Evolutionary conservation across 1,139 yeast species (phyloP).

Genomic region (Saccharomyces uvarum): DNA sequence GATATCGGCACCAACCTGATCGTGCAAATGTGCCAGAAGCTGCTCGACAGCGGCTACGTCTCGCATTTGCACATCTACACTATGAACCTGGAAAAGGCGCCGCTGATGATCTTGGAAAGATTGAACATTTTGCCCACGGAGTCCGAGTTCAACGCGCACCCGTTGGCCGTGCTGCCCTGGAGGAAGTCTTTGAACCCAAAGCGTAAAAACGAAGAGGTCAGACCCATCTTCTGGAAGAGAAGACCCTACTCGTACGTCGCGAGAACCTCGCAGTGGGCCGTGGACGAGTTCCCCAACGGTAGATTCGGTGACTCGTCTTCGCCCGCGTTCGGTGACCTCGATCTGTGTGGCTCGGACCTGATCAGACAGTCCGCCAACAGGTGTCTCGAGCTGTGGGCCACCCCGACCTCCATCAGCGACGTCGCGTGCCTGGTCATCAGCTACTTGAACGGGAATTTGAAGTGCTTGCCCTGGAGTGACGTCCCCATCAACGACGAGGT

Average conservation of each 20-base stretch:
- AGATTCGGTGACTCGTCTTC: conserved; percentile 93
- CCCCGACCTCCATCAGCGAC: conserved; percentile 54
- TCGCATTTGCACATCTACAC: conserved; percentile 92
- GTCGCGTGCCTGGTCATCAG: conserved; percentile 53
- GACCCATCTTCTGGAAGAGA: conserved; percentile 96
- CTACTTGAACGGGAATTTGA: conserved; percentile 62
- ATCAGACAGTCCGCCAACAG: conserved; percentile 71
- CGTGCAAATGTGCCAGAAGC: conserved; percentile 71
- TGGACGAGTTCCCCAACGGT: conserved; percentile 83
- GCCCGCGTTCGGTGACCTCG: conserved; percentile 87
- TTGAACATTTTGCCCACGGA: conserved; percentile 46
- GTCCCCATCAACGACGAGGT: conserved; percentile 79
- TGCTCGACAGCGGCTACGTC: conserved; percentile 64
- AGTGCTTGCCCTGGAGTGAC: conserved; percentile 92
- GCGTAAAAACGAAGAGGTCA: conserved; percentile 72
- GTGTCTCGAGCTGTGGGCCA: conserved; percentile 82
- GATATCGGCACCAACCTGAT: conserved; percentile 78
- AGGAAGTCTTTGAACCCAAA: conserved; percentile 79
- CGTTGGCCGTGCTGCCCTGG: conserved; percentile 59
- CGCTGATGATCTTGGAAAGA: conserved; percentile 77
- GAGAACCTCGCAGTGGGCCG: conserved; percentile 82
- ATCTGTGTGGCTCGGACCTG: conserved; percentile 67
- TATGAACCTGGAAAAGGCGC: conserved; percentile 88
- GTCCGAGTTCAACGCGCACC: conserved; percentile 13
- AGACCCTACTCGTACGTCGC: conserved; percentile 84